These are phyloP conservation scores for Fonsecaea pedrosoi DNA, from an alignment of 2,329 filamentous ascomycete genomes.

Conservation along the genomic window DNA sequence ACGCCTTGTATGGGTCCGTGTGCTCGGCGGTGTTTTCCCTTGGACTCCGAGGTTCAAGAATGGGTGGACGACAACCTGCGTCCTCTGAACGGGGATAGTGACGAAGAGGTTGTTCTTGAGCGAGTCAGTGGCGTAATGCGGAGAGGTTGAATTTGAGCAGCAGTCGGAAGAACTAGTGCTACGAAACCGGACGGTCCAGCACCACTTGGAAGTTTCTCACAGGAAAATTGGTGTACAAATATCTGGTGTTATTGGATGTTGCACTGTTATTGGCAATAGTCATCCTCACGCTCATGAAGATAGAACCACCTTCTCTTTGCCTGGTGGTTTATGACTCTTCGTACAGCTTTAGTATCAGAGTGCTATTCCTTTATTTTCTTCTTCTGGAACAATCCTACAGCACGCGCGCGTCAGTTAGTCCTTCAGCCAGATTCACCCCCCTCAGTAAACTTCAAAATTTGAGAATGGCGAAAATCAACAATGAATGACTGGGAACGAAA, in stretches of 20 bases:
- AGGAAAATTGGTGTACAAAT: too few species aligned
- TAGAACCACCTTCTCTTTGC: too few species aligned
- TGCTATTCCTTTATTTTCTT: conserved; percentile 52
- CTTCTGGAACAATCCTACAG: conserved; percentile 55
- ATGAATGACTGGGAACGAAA: too few species aligned
- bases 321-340: too few species aligned
- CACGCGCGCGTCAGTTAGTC: not conserved
- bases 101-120: not conserved
- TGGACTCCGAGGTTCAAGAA: not conserved
- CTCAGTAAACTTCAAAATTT: too few species aligned
- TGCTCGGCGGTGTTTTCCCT: not conserved
- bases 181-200: too few species aligned
- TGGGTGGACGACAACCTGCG: not conserved
- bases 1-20: not conserved
- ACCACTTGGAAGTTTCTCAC: too few species aligned
- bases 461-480: too few species aligned
- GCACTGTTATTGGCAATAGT: too few species aligned
- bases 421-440: not conserved
- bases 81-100: not conserved
- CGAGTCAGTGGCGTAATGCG: not conserved
- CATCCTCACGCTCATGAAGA: too few species aligned
- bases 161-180: not conserved
- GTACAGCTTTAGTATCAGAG: too few species aligned
- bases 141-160: not conserved
- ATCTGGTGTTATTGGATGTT: too few species aligned